phyloP scores from a whole-genome alignment of 495 filamentous ascomycete genomes.

The Coniosporium apollinis region DNA sequence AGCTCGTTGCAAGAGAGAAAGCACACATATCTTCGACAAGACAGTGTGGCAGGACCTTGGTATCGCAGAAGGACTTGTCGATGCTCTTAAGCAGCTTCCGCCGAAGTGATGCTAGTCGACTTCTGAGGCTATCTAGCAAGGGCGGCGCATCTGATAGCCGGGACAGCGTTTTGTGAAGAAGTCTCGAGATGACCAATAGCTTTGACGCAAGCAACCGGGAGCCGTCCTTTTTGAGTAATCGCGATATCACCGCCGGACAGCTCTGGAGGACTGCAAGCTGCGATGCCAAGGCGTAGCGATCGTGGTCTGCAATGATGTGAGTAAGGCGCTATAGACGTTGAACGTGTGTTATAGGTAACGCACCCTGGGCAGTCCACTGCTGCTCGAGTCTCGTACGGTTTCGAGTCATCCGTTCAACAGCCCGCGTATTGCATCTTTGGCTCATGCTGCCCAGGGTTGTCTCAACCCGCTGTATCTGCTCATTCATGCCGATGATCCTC shows the following conservation, averaged over 20 bases:
- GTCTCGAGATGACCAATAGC: conserved; percentile 58
- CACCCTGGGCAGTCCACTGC: conserved; percentile 26
- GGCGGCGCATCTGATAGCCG: conserved; percentile 32
- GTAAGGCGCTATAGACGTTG: too few species aligned
- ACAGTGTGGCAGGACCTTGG: conserved; percentile 29
- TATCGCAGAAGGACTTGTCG: conserved; percentile 44
- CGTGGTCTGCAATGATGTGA: conserved; percentile 27
- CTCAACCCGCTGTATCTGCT: conserved; percentile 58
- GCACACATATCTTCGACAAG: conserved; percentile 61
- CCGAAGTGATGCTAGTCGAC: conserved; percentile 42
- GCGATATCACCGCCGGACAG: conserved; percentile 35
- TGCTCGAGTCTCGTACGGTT: conserved; percentile 44
- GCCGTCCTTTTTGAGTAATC: conserved; percentile 38
- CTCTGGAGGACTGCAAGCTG: conserved; percentile 47
- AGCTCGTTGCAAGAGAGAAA: conserved; percentile 68
- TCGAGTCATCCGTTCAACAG: conserved; percentile 48
- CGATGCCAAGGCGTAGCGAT: conserved; percentile 39
- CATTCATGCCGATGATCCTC: conserved; percentile 76
- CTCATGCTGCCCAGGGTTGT: conserved; percentile 52
- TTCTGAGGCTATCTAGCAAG: conserved; percentile 44
- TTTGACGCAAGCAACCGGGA: conserved; percentile 58
- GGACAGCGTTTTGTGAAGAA: conserved; percentile 50
- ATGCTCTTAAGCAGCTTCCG: conserved; percentile 47
- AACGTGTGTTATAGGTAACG: too few species aligned
- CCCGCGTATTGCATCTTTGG: conserved; percentile 54